phyloP scores from a whole-genome alignment of 257 asterid genomes.

The Forsythia viridissima region DNA sequence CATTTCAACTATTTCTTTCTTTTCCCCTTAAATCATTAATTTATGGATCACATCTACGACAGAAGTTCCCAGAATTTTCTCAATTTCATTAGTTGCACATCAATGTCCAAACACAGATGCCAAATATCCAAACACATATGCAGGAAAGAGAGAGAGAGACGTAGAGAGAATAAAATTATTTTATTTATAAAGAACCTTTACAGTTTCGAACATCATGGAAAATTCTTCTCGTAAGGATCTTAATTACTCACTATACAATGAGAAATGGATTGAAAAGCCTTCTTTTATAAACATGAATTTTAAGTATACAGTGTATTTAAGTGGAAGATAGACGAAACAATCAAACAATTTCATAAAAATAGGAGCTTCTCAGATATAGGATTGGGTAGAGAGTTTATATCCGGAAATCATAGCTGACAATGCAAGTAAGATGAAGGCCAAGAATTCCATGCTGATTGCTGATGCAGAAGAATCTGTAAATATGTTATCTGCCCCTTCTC shows the following conservation, averaged over 20 bases:
- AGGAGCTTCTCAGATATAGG: slow-evolving; percentile 59
- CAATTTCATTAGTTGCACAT: background rate
- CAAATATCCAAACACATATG: background rate
- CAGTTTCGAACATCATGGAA: background rate
- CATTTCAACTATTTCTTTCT: background rate
- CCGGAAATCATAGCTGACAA: slow-evolving; percentile 82
- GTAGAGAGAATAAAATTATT: background rate
- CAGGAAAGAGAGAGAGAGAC: background rate
- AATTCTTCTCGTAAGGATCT: background rate
- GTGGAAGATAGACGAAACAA: slow-evolving; percentile 20
- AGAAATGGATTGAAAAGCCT: slow-evolving; percentile 16
- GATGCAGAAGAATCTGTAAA: slow-evolving; percentile 91
- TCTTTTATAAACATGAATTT: slow-evolving; percentile 10
- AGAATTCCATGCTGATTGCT: slow-evolving; percentile 76
- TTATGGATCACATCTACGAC: background rate
- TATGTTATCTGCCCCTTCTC: slow-evolving; percentile 75
- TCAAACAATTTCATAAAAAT: slow-evolving; percentile 16
- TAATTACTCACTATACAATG: slow-evolving; percentile 19
- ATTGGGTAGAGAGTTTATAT: slow-evolving; percentile 67
- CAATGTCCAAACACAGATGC: background rate
- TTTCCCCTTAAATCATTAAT: background rate
- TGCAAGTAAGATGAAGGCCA: slow-evolving; percentile 75
- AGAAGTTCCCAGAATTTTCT: background rate
- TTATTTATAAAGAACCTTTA: slow-evolving; percentile 19
- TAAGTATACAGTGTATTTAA: slow-evolving; percentile 14